Evolutionary conservation across 2,329 filamentous ascomycete species (phyloP).

Genomic region (Hymenoscyphus albidus): DNA sequence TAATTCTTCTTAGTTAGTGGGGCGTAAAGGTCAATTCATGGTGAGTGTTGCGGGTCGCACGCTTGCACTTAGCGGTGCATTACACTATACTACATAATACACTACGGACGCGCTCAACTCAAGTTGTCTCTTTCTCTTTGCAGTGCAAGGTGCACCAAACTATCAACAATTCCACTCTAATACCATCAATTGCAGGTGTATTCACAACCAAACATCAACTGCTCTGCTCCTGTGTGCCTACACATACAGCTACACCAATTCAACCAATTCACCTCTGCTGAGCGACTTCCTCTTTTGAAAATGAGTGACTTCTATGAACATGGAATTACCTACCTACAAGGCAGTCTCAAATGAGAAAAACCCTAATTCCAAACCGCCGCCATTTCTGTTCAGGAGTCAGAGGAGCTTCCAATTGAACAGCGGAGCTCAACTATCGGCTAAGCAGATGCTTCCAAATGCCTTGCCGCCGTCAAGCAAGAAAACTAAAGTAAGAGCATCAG

Average conservation of each 20-base stretch:
- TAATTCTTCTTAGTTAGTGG: not conserved
- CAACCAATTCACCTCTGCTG: not conserved
- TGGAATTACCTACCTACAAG: not conserved
- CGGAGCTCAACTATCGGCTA: not conserved
- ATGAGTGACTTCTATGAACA: constrained; percentile 12
- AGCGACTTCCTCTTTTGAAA: not conserved
- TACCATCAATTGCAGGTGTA: not conserved
- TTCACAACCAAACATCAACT: not conserved
- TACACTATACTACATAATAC: not conserved
- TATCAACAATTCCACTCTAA: not conserved
- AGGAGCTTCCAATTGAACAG: not conserved
- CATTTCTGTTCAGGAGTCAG: not conserved
- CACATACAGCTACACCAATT: not conserved
- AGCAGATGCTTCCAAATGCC: not conserved
- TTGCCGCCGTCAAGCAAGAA: not conserved
- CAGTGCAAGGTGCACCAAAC: not conserved
- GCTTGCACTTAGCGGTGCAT: not conserved
- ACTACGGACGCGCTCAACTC: not conserved
- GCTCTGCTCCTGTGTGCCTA: too few species aligned
- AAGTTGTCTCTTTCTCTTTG: not conserved
- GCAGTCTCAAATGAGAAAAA: not conserved
- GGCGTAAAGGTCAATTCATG: not conserved
- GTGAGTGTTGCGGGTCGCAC: not conserved
- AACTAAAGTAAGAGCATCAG: not conserved
- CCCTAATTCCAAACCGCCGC: not conserved